Evolutionary conservation across 2,329 filamentous ascomycete genomes (phyloP).

Genomic region (Pseudogymnoascus sp.): DNA sequence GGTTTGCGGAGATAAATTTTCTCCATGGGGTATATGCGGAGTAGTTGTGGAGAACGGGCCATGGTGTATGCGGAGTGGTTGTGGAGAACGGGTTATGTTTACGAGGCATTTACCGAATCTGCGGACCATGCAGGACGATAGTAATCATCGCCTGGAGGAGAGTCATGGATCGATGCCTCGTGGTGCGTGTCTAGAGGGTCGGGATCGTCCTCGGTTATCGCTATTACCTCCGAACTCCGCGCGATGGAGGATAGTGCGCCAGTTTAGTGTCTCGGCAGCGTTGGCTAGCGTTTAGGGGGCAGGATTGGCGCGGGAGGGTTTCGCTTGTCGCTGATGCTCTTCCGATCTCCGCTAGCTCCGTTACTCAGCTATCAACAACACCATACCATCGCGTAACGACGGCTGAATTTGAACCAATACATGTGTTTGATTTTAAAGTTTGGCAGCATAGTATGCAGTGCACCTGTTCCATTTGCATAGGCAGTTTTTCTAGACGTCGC

Average conservation of each 20-base stretch:
- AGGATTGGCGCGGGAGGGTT: not conserved
- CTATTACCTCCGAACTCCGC: not conserved
- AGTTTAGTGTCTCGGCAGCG: not conserved
- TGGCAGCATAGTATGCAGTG: not conserved
- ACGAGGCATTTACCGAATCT: not conserved
- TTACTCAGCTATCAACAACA: not conserved
- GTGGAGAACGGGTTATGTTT: not conserved
- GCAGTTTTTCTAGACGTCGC: not conserved
- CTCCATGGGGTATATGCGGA: not conserved
- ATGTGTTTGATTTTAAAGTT: not conserved
- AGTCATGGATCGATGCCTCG: not conserved
- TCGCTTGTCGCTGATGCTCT: not conserved
- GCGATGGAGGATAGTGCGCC: not conserved
- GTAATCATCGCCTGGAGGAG: not conserved
- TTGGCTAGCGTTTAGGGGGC: not conserved
- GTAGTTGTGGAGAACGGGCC: no score
- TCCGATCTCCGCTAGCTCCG: conserved; percentile 9
- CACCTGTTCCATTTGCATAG: not conserved
- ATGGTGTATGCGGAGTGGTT: not conserved
- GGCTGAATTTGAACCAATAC: not conserved
- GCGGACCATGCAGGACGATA: not conserved
- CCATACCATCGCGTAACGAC: no score
- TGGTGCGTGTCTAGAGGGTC: not conserved
- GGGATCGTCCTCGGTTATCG: not conserved
- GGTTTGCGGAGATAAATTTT: not conserved